Evolutionary conservation across 306 rosid genomes (phyloP), one percentile per base, ranked within the genome.

Genomic region (Cucumis melo): DNA sequence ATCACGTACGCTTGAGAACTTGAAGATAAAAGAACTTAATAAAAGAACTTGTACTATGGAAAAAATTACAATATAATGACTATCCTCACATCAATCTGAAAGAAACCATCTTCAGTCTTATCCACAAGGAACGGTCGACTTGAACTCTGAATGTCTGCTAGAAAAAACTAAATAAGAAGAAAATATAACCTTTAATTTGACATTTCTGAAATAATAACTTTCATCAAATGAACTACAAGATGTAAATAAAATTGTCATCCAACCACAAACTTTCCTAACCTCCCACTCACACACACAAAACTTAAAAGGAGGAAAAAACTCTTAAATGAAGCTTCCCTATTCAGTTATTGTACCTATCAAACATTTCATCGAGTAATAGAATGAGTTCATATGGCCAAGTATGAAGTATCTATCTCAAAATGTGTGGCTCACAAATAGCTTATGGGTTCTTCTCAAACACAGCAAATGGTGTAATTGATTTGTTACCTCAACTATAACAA

Each of bases 91-190:
- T 94, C 98, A 82, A 94, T 91, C 82, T 94, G 97, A 85, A 94
- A 94, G 84, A 86, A 89, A 84, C 91, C 98, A 62, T 90, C 97
- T 70, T 91, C 93, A 8, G 90, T 81, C 85, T 84, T 91, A 74
- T 94, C 96, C 81, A 90, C 97, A 29, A 87, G 91, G 82, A 91
- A 94, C 7, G 96, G 94, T 74, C 97, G 96, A 62, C 63, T 90
- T 14, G 97, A 94, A 83, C 95, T 89, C 79, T 97, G 87, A 73
- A 94, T 88, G 58, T 94, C 98, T 94, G 86, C 83, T 76, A 82
- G 15, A 82, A 76, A 82, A 64, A 63, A 74, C 61, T 75, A 39
- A 21, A 77, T 78, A 32, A 74, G 64, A 75, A 75, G 58, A 42
- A 42, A 48, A 16, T 7, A 23, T 16, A 12, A 24, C 38, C 57